Evolutionary conservation across 768 basidiomycete genomes (phyloP).

Genomic region (Pluteus cervinus): DNA sequence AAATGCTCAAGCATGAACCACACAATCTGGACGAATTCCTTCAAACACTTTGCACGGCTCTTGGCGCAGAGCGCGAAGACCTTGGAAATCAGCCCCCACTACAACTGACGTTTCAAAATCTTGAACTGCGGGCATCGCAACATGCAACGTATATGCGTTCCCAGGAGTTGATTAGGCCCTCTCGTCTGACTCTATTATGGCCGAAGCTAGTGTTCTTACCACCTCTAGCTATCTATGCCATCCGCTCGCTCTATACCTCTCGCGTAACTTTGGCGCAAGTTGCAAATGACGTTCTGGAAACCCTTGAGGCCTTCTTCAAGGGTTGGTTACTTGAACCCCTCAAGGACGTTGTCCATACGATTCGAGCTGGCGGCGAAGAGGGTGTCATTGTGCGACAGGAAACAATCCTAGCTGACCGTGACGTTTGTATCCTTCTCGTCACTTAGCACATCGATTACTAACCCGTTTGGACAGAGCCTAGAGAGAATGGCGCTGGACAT

Average conservation of each 20-base stretch:
- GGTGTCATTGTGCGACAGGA: conserved; percentile 73
- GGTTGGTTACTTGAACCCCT: conserved; percentile 88
- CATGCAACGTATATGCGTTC: conserved; percentile 18
- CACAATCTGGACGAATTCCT: conserved; percentile 4
- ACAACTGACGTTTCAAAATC: neutral
- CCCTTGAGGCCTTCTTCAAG: conserved; percentile 63
- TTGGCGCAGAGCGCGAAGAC: too few relatives aligned
- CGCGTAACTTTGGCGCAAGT: conserved; percentile 52
- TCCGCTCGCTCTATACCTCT: conserved; percentile 49
- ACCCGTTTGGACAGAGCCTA: conserved; percentile 53
- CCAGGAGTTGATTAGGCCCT: conserved; percentile 56
- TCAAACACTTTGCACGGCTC: too few relatives aligned
- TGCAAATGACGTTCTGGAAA: conserved; percentile 56
- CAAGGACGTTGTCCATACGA: conserved; percentile 74
- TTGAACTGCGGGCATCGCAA: too few relatives aligned
- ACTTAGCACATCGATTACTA: neutral
- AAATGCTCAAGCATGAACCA: conserved; percentile 11
- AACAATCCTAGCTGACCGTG: conserved; percentile 79
- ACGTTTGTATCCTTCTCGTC: conserved; percentile 38
- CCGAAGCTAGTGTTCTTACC: conserved; percentile 77
- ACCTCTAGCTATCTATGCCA: conserved; percentile 49
- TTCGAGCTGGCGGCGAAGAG: conserved; percentile 74
- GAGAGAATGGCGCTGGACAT: conserved; percentile 90
- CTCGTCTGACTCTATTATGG: conserved; percentile 68
- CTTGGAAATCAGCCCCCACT: neutral